Evolutionary conservation across 805 yeast species (phyloP), one percentile per base, ranked within the genome.

Genomic region (Saccharomycopsis synnaedendra): DNA sequence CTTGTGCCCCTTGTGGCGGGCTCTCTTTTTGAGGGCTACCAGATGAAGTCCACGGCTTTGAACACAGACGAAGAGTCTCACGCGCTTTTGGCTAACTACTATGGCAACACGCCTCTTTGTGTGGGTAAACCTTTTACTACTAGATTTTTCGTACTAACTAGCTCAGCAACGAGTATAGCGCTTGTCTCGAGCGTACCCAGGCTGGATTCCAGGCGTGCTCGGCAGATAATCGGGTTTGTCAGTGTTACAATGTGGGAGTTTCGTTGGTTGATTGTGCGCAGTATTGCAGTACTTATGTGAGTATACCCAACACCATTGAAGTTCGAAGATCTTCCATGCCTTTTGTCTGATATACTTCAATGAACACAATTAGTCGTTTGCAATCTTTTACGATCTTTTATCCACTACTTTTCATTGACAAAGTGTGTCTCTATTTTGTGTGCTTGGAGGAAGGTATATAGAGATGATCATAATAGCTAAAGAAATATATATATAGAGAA

Each of bases 181-280:
- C 39, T 5, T 47, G 50, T 27, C 10, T 39, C 31, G 36, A 47
- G 4, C n/a, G 7, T 11, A 42, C 44, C 3, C 34, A 43, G 30
- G n/a, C 32, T 10, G 44, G 47, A 1, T 34, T 44, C 32, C 37
- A 47, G 7, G 32, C 44, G 10, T 47, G 51, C 33, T 47, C 51
- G 5, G 34, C 8, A 29, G 19, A 36, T 28, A 47, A 47, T 28
- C 32, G 41, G n/a, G 44, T 33, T 10, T 47, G 51, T 35, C 47
- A 47, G 37, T 47, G 51, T 41, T 47, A 47, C 32, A 27, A 36
- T 35, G 47, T 45, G 5, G 51, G 51, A 3, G 39, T 45, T 38
- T 41, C 51, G 5, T 30, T 47, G 27, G 42, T 47, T 5, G 51
- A 47, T 38, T 47, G 51, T 41, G 30, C 51, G 5, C 36, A 44